Evolutionary conservation across 352 stramenopile species (phyloP).

Genomic region (Phytophthora palmivora): DNA sequence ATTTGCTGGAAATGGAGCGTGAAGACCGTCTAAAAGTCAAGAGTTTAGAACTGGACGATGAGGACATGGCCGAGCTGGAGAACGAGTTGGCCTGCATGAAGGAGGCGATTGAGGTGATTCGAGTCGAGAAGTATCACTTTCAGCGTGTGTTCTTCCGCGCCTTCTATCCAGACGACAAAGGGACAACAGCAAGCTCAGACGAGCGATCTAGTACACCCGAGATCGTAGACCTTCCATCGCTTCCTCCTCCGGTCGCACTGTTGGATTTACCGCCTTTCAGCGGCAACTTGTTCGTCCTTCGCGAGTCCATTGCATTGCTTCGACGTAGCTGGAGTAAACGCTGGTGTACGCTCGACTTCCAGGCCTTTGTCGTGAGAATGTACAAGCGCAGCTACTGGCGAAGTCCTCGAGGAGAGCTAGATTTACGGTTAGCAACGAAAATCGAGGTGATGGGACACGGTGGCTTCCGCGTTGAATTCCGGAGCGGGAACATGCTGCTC

Average conservation of each 20-base stretch:
- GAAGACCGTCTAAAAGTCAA: slow-evolving; percentile 58
- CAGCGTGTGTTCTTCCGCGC: slow-evolving; percentile 57
- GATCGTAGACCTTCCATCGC: slow-evolving; percentile 26
- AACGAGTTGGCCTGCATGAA: slow-evolving; percentile 57
- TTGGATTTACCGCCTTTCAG: slow-evolving; percentile 69
- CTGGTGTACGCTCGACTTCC: slow-evolving; percentile 80
- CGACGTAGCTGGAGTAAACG: slow-evolving; percentile 82
- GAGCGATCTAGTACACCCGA: slow-evolving; percentile 1
- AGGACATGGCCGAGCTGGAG: slow-evolving; percentile 60
- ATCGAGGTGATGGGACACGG: slow-evolving; percentile 72
- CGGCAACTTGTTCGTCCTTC: slow-evolving; percentile 76
- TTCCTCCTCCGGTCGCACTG: slow-evolving; percentile 29
- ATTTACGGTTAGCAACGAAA: slow-evolving; percentile 58
- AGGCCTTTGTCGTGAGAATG: slow-evolving; percentile 57
- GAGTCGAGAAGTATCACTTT: slow-evolving; percentile 66
- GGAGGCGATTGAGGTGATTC: slow-evolving; percentile 67
- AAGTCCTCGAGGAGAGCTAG: slow-evolving; percentile 57
- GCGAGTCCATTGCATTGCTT: slow-evolving; percentile 70
- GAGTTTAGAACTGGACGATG: slow-evolving; percentile 62
- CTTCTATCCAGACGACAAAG: slow-evolving; percentile 39
- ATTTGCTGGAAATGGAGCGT: slow-evolving; percentile 53
- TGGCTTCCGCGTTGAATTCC: slow-evolving; percentile 72
- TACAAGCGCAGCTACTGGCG: slow-evolving; percentile 88
- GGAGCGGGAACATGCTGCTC: slow-evolving; percentile 46
- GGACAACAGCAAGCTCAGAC: slow-evolving; percentile 2